phyloP scores from a whole-genome alignment of 2,329 filamentous ascomycete genomes.

The Madurella fahalii region DNA sequence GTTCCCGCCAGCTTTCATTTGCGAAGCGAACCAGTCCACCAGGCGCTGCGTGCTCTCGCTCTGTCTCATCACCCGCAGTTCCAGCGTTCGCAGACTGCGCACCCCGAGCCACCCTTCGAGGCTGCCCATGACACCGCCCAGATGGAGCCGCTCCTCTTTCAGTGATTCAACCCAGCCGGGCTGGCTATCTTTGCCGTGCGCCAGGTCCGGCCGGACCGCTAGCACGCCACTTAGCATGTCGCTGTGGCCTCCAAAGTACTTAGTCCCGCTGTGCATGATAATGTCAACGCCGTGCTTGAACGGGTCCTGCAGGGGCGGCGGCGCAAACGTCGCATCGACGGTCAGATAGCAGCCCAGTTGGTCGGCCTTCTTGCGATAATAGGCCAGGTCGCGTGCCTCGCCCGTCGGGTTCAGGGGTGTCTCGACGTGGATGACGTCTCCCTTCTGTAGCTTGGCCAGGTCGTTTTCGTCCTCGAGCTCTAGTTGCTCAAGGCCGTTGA shows the following conservation, averaged over 20 bases:
- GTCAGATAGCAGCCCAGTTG: constrained; percentile 68
- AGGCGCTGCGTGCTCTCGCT: constrained; percentile 64
- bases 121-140: constrained; percentile 83
- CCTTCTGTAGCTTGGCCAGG: constrained; percentile 61
- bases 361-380: constrained; percentile 70
- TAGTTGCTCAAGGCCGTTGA: constrained; percentile 70
- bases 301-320: constrained; percentile 83
- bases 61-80: constrained; percentile 76
- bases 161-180: constrained; percentile 55
- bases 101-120: constrained; percentile 91
- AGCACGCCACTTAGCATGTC: constrained; percentile 89
- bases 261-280: constrained; percentile 89
- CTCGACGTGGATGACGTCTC: constrained; percentile 87
- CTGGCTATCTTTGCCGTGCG: constrained; percentile 30
- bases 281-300: constrained; percentile 77
- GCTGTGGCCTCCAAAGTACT: constrained; percentile 93
- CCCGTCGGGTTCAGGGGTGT: constrained; percentile 92
- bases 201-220: constrained; percentile 52
- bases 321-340: constrained; percentile 89
- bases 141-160: constrained; percentile 63
- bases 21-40: constrained; percentile 64
- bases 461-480: constrained; percentile 51
- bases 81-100: constrained; percentile 78
- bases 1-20: constrained; percentile 35
- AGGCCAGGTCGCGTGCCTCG: constrained; percentile 67